These are phyloP conservation scores for Corylus americana DNA, from an alignment of 306 rosid genomes.

Conservation along the genomic window DNA sequence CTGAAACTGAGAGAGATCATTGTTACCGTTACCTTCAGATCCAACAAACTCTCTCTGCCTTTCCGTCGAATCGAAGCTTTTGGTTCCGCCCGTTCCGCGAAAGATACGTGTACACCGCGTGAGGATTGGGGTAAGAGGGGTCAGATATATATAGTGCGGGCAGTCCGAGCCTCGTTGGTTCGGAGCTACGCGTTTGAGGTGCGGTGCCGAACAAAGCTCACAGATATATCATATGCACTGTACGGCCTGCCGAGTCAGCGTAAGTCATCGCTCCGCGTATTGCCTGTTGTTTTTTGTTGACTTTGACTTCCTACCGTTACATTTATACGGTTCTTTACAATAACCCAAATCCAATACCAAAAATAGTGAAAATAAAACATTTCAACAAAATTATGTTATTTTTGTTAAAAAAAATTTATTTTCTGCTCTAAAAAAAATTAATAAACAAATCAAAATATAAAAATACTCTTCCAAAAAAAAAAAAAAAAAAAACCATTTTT, in stretches of 20 bases:
- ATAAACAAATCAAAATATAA: no score
- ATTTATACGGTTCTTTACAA: no score
- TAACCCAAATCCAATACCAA: no score
- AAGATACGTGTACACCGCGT: slow-evolving; percentile 13
- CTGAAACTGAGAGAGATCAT: neutral
- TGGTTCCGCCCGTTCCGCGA: neutral
- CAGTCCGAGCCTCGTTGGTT: slow-evolving; percentile 34
- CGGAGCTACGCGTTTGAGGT: slow-evolving; percentile 23
- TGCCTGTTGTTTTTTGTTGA: slow-evolving; percentile 5
- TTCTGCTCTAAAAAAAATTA: no score
- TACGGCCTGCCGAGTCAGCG: slow-evolving; percentile 8
- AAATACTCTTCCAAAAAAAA: no score
- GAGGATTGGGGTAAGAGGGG: no score
- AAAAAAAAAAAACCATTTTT: no score
- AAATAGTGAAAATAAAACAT: no score
- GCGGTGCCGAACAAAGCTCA: slow-evolving; percentile 19
- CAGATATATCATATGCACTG: neutral
- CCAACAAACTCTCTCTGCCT: slow-evolving; percentile 15
- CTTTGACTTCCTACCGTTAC: neutral
- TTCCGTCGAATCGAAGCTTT: neutral
- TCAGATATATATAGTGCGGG: slow-evolving; percentile 24
- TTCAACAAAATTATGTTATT: no score
- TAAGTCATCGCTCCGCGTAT: neutral
- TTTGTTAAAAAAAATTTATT: no score
- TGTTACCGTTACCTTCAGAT: slow-evolving; percentile 14